Conservation (phyloP, 371 early-diverging fungal genomes). For the Thermomucor indicae-seudaticae region DNA sequence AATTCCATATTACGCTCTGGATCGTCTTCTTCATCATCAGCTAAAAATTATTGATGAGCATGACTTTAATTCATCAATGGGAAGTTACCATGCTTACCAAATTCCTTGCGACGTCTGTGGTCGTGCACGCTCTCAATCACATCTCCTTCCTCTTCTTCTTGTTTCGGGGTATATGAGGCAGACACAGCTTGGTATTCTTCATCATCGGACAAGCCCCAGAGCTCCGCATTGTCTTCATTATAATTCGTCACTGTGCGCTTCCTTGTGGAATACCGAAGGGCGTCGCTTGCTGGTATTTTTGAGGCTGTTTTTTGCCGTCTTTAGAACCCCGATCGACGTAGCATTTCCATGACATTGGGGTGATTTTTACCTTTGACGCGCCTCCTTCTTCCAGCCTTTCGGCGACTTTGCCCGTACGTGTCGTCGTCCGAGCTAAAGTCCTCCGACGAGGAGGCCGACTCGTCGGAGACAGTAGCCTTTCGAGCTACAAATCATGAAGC, state of each 20-base stretch:
- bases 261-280: slow-evolving; percentile 46
- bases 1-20: slow-evolving; percentile 72
- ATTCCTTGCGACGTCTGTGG: slow-evolving; percentile 36
- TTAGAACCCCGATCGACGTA: no score
- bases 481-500: no score
- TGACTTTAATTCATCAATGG: not conserved
- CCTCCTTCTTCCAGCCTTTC: slow-evolving; percentile 8
- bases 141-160: slow-evolving; percentile 50
- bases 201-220: slow-evolving; percentile 44
- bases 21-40: slow-evolving; percentile 41
- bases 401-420: slow-evolving; percentile 6
- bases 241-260: slow-evolving; percentile 44
- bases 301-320: not conserved
- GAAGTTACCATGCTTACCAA: slow-evolving; percentile 3
- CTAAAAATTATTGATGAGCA: slow-evolving; percentile 4
- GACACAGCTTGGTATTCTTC: slow-evolving; percentile 14
- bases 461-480: slow-evolving; percentile 2
- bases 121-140: slow-evolving; percentile 63
- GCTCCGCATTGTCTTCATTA: slow-evolving; percentile 42
- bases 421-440: slow-evolving; percentile 7
- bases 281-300: slow-evolving; percentile 26
- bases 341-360: not conserved
- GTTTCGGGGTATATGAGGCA: slow-evolving; percentile 13
- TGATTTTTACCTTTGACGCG: not conserved
- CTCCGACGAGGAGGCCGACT: no score